A percentile compares a stretch with the other conserved stretches of the same genome.
Conservation (phyloP, 371 early-diverging fungal genomes). For the Syncephalastrum contaminatum region DNA sequence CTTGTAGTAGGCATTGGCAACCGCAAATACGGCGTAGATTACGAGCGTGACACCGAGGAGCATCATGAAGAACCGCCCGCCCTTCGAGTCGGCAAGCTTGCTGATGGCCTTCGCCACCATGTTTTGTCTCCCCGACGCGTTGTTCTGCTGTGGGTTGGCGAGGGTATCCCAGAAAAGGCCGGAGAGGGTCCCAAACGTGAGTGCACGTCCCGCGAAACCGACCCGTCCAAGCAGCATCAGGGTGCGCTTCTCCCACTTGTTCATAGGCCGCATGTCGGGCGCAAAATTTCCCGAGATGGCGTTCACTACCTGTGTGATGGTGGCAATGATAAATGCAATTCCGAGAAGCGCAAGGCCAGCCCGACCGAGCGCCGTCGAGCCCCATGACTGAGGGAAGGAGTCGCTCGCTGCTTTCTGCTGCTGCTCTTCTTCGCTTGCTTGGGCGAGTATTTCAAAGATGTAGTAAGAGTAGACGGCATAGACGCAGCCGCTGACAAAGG, state of each 20-base stretch:
- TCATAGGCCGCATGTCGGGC: conserved; percentile 22
- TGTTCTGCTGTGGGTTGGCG: neutral
- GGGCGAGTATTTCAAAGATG: conserved; percentile 9
- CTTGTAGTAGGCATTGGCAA: conserved; percentile 23
- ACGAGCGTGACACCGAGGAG: conserved; percentile 24
- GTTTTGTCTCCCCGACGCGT: conserved; percentile 2
- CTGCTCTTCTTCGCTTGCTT: conserved; percentile 8
- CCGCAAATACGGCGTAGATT: conserved; percentile 22
- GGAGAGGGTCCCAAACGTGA: conserved; percentile 22
- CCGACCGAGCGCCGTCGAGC: conserved; percentile 11
- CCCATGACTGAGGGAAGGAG: conserved; percentile 30
- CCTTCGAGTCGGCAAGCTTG: conserved; percentile 13
- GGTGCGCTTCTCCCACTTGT: no score
- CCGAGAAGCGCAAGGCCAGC: conserved; percentile 22
- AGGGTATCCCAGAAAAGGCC: conserved; percentile 15
- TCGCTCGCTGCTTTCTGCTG: conserved; percentile 5
- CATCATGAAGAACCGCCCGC: conserved; percentile 16
- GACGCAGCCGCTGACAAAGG: conserved; percentile 25
- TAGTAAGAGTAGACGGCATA: conserved; percentile 22
- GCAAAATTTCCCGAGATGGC: conserved; percentile 30
- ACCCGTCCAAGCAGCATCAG: no score
- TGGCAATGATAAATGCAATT: conserved; percentile 27
- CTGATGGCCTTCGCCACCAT: conserved; percentile 24
- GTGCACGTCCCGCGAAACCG: conserved; percentile 11
- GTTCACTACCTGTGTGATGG: conserved; percentile 22